These are phyloP conservation scores for Linum tenue DNA, from an alignment of 345 rosid genomes.

Conservation along the genomic window DNA sequence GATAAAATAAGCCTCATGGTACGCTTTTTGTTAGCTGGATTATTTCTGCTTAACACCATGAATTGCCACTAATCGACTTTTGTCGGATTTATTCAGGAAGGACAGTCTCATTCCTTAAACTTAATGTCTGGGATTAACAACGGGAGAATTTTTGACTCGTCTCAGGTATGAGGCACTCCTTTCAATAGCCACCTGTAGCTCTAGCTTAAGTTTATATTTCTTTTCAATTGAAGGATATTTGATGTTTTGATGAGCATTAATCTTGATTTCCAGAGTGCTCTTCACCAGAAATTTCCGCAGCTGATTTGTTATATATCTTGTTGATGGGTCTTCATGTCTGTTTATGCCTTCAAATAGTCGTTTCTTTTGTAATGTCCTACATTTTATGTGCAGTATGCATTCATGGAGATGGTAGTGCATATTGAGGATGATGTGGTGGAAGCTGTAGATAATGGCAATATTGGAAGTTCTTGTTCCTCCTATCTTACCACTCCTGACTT, in stretches of 20 bases:
- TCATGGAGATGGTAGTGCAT: slow-evolving; percentile 63
- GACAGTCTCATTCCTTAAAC: slow-evolving; percentile 43
- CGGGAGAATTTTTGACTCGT: slow-evolving; percentile 61
- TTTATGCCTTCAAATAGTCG: not conserved
- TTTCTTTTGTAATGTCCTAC: not conserved
- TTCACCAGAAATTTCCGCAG: not conserved
- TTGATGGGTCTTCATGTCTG: not conserved
- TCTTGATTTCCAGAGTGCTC: not conserved
- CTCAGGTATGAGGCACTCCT: slow-evolving; percentile 51
- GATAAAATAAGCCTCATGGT: slow-evolving; percentile 86
- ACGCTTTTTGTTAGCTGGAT: slow-evolving; percentile 17
- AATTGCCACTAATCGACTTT: slow-evolving; percentile 6
- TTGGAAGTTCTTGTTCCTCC: slow-evolving; percentile 32
- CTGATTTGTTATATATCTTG: not conserved
- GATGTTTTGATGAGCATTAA: not conserved
- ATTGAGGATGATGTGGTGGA: slow-evolving; percentile 62
- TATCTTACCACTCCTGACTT: slow-evolving; percentile 36
- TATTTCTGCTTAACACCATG: not conserved
- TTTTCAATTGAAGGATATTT: not conserved
- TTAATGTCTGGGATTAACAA: slow-evolving; percentile 60
- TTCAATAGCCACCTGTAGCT: slow-evolving; percentile 5
- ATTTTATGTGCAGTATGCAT: slow-evolving; percentile 46
- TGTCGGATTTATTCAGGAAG: slow-evolving; percentile 53
- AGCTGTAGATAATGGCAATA: slow-evolving; percentile 33
- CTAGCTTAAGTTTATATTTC: not conserved